phyloP scores from a whole-genome alignment of 169 alveolate genomes.

The Plasmodium vivax region DNA sequence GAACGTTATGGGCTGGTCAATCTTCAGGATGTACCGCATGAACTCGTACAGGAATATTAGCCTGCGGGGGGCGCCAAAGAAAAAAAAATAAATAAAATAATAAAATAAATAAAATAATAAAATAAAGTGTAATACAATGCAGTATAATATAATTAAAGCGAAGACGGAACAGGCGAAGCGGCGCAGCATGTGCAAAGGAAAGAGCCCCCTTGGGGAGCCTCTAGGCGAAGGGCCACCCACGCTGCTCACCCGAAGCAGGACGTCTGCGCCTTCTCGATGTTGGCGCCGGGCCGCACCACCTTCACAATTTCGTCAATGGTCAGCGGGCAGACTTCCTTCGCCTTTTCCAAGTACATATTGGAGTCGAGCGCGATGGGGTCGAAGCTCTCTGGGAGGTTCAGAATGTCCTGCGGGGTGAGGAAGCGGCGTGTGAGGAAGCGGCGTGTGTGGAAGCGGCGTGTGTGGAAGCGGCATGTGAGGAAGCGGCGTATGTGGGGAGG shows the following conservation, averaged over 20 bases:
- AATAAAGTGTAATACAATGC: not conserved
- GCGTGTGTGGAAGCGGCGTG: not conserved
- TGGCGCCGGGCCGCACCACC: conserved; percentile 33
- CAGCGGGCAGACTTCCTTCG: conserved; percentile 57
- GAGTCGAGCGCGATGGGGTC: conserved; percentile 40
- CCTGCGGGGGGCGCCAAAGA: not conserved
- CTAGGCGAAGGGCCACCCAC: not conserved
- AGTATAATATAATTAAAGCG: not conserved
- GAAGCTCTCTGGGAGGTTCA: conserved; percentile 48
- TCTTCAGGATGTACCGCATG: conserved; percentile 31
- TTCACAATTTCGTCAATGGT: conserved; percentile 69
- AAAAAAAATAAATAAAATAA: not conserved
- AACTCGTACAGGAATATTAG: conserved; percentile 68
- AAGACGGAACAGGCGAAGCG: not conserved
- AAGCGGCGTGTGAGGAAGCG: not conserved
- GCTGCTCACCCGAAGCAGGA: conserved; percentile 71
- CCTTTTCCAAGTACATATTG: conserved; percentile 60
- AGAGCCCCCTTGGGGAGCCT: not conserved
- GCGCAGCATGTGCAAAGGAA: not conserved
- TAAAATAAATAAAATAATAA: not conserved
- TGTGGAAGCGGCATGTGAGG: not conserved
- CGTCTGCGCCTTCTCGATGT: conserved; percentile 72
- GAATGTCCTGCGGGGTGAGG: conserved; percentile 28
- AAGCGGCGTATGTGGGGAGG: too few species aligned
- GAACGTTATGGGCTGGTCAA: conserved; percentile 40